These are phyloP conservation scores for Elsinoe necatrix DNA, from an alignment of 2,329 filamentous ascomycete genomes.

Conservation along the genomic window DNA sequence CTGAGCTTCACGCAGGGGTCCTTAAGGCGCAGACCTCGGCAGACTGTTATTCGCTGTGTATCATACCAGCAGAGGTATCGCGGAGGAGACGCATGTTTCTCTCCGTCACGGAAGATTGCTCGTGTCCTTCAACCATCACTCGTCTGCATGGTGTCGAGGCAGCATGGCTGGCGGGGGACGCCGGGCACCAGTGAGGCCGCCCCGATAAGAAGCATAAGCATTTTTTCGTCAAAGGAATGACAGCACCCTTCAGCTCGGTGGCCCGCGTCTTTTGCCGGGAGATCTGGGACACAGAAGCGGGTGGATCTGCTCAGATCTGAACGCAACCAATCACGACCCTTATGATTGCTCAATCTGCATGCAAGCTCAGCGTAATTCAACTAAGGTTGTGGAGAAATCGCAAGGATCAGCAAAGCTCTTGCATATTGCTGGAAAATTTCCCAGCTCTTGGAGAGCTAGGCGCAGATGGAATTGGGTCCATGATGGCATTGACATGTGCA, in stretches of 20 bases:
- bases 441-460: not conserved
- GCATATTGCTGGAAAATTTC: slow-evolving; percentile 5
- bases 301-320: not conserved
- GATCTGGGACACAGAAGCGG: not conserved
- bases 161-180: not conserved
- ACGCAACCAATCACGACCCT: slow-evolving; percentile 1
- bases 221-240: not conserved
- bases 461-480: not conserved
- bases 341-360: not conserved
- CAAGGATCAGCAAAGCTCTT: slow-evolving; percentile 5
- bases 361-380: slow-evolving; percentile 6
- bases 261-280: not conserved
- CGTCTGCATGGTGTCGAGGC: not conserved
- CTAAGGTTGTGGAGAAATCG: slow-evolving; percentile 12
- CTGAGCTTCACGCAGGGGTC: no score
- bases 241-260: not conserved
- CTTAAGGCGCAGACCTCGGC: not conserved
- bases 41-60: not conserved
- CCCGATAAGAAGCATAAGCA: not conserved
- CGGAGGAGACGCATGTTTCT: not conserved
- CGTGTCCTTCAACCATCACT: not conserved
- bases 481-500: slow-evolving; percentile 12
- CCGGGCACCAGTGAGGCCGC: not conserved
- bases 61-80: not conserved
- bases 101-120: slow-evolving; percentile 1